phyloP scores from a whole-genome alignment of 257 asterid species.

The Linderniella brevidens region DNA sequence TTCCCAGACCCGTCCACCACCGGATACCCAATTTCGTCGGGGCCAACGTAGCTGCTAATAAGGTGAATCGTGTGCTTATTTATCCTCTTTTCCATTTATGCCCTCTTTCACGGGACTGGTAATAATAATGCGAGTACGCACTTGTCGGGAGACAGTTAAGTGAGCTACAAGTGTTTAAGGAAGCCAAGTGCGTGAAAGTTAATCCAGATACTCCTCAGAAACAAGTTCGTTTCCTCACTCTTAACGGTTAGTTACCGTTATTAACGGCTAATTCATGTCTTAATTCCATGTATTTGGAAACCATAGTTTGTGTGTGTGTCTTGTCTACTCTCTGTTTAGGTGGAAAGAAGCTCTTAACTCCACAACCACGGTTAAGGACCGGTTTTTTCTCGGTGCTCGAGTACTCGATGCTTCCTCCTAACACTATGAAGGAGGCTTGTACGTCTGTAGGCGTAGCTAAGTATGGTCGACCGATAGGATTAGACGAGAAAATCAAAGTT shows the following conservation, averaged over 20 bases:
- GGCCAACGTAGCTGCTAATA: conserved; percentile 47
- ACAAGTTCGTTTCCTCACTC: conserved; percentile 84
- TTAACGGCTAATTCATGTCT: neutral
- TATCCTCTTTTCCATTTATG: neutral
- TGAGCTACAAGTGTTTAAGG: conserved; percentile 54
- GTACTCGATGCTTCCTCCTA: conserved; percentile 27
- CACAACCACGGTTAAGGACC: conserved; percentile 90
- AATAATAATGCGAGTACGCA: too few relatives aligned
- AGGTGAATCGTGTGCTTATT: conserved; percentile 18
- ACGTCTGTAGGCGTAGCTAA: conserved; percentile 85
- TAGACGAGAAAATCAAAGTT: conserved; percentile 77
- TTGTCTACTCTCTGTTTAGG: conserved; percentile 23
- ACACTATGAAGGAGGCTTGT: conserved; percentile 74
- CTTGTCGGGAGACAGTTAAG: conserved; percentile 31
- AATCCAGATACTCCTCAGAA: conserved; percentile 94
- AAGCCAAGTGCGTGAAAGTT: conserved; percentile 73
- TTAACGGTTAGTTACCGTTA: conserved; percentile 34
- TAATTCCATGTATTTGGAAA: neutral
- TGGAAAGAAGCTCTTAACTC: conserved; percentile 71
- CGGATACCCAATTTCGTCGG: conserved; percentile 80
- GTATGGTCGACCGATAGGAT: conserved; percentile 72
- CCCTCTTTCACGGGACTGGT: neutral
- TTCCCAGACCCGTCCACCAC: conserved; percentile 91
- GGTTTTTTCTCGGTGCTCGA: conserved; percentile 83
- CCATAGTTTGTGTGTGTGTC: conserved; percentile 5